Evolutionary conservation across 192 early-diverging fungal genomes (phyloP).

Genomic region (Diversispora eburnea): DNA sequence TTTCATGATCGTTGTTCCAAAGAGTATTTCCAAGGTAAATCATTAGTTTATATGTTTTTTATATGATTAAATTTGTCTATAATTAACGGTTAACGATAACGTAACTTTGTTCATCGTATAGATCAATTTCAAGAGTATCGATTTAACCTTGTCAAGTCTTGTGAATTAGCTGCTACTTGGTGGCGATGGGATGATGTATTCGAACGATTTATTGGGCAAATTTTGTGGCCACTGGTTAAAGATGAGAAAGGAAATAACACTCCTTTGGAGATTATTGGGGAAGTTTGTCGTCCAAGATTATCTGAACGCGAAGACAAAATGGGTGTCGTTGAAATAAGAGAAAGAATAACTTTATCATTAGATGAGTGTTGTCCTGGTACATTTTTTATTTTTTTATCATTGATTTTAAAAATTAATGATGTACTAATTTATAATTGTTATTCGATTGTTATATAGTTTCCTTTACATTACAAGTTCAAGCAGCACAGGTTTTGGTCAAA

Average conservation of each 20-base stretch:
- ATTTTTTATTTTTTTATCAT: neutral
- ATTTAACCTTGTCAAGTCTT: constrained; percentile 16
- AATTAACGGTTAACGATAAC: too few relatives aligned
- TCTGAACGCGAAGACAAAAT: neutral
- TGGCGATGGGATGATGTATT: neutral
- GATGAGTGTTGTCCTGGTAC: neutral
- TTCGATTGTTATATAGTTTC: neutral
- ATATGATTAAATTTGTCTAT: neutral
- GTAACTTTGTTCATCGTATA: neutral
- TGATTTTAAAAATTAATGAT: neutral
- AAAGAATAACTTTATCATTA: neutral
- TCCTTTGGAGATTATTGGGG: constrained; percentile 11
- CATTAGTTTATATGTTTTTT: neutral
- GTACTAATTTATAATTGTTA: too few relatives aligned
- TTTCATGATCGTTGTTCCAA: neutral
- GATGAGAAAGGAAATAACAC: neutral
- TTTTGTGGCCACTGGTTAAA: neutral
- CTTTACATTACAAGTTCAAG: neutral
- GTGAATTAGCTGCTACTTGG: constrained; percentile 11
- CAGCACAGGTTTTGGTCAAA: neutral
- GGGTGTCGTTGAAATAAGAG: neutral
- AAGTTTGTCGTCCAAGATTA: constrained; percentile 2
- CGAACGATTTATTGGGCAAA: neutral
- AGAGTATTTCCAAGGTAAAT: neutral
- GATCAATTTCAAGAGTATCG: constrained; percentile 16